Conservation (phyloP, 257 asterid genomes). For the Gentiana straminea region DNA sequence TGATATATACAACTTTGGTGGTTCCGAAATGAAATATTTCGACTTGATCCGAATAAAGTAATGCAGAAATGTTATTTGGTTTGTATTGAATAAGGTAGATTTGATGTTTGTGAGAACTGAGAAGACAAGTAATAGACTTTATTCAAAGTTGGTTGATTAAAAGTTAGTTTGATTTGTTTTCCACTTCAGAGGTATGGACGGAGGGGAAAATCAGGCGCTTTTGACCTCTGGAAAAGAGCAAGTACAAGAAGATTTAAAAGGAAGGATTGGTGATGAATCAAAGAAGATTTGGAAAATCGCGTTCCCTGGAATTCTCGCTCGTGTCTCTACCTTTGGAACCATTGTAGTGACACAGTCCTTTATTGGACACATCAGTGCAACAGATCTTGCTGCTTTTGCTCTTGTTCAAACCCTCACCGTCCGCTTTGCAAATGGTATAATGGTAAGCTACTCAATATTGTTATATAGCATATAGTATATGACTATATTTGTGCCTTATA, state of each 20-base stretch:
- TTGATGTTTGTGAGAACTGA: too few species aligned
- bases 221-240: slow-evolving; percentile 29
- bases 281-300: slow-evolving; percentile 89
- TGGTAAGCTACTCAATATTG: slow-evolving; percentile 32
- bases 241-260: slow-evolving; percentile 29
- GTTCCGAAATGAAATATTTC: too few species aligned
- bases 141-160: too few species aligned
- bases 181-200: slow-evolving; percentile 38
- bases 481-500: not conserved
- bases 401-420: slow-evolving; percentile 66
- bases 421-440: slow-evolving; percentile 57
- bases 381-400: slow-evolving; percentile 70
- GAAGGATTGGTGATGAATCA: slow-evolving; percentile 40
- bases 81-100: too few species aligned
- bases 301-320: slow-evolving; percentile 58
- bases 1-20: too few species aligned
- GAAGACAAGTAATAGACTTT: too few species aligned
- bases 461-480: not conserved
- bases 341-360: slow-evolving; percentile 65
- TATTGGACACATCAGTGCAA: slow-evolving; percentile 46
- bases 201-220: slow-evolving; percentile 35
- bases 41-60: too few species aligned
- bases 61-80: too few species aligned
- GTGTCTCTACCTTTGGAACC: slow-evolving; percentile 60
- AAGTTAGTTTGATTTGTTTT: not conserved